Evolutionary conservation across 2,329 filamentous ascomycete species (phyloP).

Genomic region (Aspergillus fructus): DNA sequence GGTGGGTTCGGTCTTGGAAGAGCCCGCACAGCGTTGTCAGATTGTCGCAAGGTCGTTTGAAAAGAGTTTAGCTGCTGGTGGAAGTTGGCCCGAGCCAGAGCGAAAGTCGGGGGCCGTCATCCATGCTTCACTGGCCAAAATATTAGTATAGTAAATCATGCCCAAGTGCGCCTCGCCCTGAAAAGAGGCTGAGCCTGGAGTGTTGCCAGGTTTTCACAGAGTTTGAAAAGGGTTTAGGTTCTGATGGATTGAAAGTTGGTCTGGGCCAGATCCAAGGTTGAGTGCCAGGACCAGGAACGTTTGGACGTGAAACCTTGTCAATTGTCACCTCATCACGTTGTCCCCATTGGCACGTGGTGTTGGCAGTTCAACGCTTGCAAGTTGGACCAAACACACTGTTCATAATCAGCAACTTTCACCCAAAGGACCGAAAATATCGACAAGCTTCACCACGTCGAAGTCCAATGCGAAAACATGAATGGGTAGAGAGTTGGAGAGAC

Average conservation of each 20-base stretch:
- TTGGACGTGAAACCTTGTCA: neutral
- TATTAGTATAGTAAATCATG: no score
- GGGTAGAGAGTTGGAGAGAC: neutral
- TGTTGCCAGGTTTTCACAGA: no score
- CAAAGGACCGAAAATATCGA: neutral
- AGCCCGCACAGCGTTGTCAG: neutral
- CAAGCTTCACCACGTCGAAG: neutral
- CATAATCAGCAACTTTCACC: no score
- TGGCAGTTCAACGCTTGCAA: neutral
- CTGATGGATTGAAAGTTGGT: neutral
- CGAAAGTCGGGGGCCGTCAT: no score
- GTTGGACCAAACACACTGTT: neutral
- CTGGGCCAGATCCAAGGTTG: neutral
- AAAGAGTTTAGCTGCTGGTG: slow-evolving; percentile 1
- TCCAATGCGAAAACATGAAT: neutral
- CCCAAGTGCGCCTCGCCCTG: no score
- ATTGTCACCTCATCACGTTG: neutral
- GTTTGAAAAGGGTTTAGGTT: no score
- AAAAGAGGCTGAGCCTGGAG: no score
- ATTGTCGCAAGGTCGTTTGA: slow-evolving; percentile 7
- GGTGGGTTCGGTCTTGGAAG: neutral
- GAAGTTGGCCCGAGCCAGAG: slow-evolving; percentile 1
- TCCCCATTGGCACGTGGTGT: neutral
- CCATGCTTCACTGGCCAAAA: no score
- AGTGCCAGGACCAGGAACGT: neutral